Evolutionary conservation across 495 filamentous ascomycete species (phyloP).

Genomic region (Amniculicola lignicola): DNA sequence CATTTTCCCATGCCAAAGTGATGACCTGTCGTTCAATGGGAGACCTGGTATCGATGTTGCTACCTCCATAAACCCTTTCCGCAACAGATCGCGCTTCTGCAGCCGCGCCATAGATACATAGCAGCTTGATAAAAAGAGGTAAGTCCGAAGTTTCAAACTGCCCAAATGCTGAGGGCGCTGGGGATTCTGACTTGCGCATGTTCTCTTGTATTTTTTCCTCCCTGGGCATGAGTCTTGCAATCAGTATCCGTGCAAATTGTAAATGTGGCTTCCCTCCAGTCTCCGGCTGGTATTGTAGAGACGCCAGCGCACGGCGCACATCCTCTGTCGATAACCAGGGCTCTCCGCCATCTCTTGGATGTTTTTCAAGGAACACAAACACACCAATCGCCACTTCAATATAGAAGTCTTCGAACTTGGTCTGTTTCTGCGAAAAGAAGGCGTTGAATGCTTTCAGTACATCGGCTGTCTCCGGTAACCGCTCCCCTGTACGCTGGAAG

Average conservation of each 20-base stretch:
- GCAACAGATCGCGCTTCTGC: constrained; percentile 34
- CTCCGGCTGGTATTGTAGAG: constrained; percentile 43
- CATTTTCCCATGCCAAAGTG: constrained; percentile 53
- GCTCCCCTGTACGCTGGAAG: constrained; percentile 46
- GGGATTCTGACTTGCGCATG: neutral
- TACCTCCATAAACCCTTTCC: neutral
- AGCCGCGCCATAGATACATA: constrained; percentile 13
- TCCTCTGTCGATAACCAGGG: constrained; percentile 43
- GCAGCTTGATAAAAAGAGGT: neutral
- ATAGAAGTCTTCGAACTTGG: constrained; percentile 22
- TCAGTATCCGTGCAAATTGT: constrained; percentile 56
- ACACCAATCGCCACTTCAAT: constrained; percentile 45
- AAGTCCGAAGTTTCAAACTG: neutral
- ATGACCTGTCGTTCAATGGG: neutral
- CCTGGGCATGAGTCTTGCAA: constrained; percentile 55
- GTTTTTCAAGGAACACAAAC: constrained; percentile 56
- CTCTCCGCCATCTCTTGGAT: constrained; percentile 42
- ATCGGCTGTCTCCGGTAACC: constrained; percentile 58
- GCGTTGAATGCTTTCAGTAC: constrained; percentile 60
- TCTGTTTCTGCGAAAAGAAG: constrained; percentile 50
- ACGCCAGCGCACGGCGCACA: constrained; percentile 47
- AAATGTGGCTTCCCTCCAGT: constrained; percentile 47
- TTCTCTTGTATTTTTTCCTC: constrained; percentile 37
- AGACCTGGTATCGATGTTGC: too few relatives aligned
- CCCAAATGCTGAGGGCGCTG: neutral